phyloP scores from a whole-genome alignment of 2,329 filamentous ascomycete species.

The Proliferodiscus dingleyae region DNA sequence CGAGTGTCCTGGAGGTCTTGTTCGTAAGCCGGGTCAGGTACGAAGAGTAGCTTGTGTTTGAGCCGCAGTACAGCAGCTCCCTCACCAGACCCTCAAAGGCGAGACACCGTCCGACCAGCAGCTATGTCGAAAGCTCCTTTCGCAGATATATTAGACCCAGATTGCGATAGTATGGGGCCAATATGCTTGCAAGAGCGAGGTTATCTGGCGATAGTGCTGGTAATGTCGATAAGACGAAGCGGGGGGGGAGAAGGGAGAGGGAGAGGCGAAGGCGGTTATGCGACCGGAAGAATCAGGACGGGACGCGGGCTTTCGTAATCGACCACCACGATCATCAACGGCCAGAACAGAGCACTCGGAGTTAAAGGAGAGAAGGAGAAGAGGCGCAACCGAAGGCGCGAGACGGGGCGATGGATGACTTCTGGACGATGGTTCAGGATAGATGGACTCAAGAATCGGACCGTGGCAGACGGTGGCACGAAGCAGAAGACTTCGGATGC shows the following conservation, averaged over 20 bases:
- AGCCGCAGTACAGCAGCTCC: conserved; percentile 15
- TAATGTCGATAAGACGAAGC: conserved; percentile 23
- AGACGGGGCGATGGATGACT: too few relatives aligned
- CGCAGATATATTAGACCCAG: background rate
- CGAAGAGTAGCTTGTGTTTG: conserved; percentile 4
- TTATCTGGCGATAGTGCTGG: conserved; percentile 13
- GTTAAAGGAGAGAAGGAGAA: too few relatives aligned
- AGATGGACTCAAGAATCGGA: too few relatives aligned
- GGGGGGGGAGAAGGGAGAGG: conserved; percentile 19
- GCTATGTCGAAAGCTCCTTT: conserved; percentile 4
- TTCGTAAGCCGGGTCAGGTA: conserved; percentile 15
- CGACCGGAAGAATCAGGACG: conserved; percentile 19
- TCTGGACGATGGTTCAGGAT: too few relatives aligned
- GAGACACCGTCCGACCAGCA: conserved; percentile 18
- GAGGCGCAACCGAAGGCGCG: too few relatives aligned
- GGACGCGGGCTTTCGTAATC: conserved; percentile 12
- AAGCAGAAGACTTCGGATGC: too few relatives aligned
- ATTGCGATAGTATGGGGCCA: background rate
- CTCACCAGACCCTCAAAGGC: conserved; percentile 4
- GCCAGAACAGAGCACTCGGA: too few relatives aligned
- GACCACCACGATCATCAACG: conserved; percentile 15
- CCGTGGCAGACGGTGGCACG: too few relatives aligned
- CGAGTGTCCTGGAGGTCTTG: conserved; percentile 2
- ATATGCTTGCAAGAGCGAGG: conserved; percentile 4
- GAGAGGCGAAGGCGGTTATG: conserved; percentile 17